Evolutionary conservation across 2,329 filamentous ascomycete species (phyloP).

Genomic region (Zasmidium angulare): DNA sequence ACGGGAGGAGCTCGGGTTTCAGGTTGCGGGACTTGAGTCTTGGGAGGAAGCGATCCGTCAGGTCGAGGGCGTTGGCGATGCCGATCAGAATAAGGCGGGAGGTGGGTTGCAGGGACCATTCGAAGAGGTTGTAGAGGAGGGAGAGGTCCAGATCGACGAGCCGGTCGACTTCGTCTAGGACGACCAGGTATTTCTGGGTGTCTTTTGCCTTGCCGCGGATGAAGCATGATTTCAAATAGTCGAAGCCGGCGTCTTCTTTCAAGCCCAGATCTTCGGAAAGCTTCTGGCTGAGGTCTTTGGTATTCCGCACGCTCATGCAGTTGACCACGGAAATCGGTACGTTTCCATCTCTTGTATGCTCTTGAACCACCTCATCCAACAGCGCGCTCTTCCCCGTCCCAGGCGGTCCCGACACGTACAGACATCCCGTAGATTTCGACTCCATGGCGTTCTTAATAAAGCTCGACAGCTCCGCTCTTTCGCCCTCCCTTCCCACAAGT

Average conservation of each 20-base stretch:
- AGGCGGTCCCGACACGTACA: slow-evolving; percentile 93
- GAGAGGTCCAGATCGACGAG: slow-evolving; percentile 85
- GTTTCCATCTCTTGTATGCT: slow-evolving; percentile 51
- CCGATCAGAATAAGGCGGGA: slow-evolving; percentile 83
- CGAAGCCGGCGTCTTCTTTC: slow-evolving; percentile 63
- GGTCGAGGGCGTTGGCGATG: slow-evolving; percentile 92
- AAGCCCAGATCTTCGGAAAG: slow-evolving; percentile 69
- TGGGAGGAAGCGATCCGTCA: slow-evolving; percentile 92
- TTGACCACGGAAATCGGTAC: slow-evolving; percentile 81
- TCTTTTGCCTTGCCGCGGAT: slow-evolving; percentile 57
- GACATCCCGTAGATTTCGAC: slow-evolving; percentile 68
- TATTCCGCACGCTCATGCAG: slow-evolving; percentile 93
- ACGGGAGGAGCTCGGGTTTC: slow-evolving; percentile 84
- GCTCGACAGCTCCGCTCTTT: slow-evolving; percentile 62
- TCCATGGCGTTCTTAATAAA: slow-evolving; percentile 69
- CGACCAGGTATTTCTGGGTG: slow-evolving; percentile 69
- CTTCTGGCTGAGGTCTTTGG: slow-evolving; percentile 79
- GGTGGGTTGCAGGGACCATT: slow-evolving; percentile 83
- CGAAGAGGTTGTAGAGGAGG: slow-evolving; percentile 89
- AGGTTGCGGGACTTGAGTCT: slow-evolving; percentile 89
- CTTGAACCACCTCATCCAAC: slow-evolving; percentile 73
- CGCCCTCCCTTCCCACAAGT: slow-evolving; percentile 73
- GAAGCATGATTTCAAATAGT: slow-evolving; percentile 70
- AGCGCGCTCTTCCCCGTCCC: slow-evolving; percentile 97
- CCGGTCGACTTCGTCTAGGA: slow-evolving; percentile 93